Evolutionary conservation across 2,329 filamentous ascomycete species (phyloP).

Genomic region (Macroventuria anomochaeta): DNA sequence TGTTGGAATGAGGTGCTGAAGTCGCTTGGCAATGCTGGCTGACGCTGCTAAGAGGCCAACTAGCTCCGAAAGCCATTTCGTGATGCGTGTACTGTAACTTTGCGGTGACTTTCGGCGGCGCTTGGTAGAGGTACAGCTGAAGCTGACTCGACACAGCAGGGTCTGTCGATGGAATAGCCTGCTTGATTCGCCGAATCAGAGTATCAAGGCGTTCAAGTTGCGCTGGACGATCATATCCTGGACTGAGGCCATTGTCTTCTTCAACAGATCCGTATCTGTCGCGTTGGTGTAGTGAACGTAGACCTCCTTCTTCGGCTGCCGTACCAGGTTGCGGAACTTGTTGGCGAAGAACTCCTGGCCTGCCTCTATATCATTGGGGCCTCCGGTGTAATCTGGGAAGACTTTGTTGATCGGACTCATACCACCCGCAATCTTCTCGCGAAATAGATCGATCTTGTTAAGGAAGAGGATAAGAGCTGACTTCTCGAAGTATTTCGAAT

Average conservation of each 20-base stretch:
- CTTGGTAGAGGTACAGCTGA: neutral
- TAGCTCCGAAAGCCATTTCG: neutral
- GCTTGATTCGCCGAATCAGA: slow-evolving; percentile 33
- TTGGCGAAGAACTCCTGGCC: slow-evolving; percentile 59
- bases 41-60: slow-evolving; percentile 1
- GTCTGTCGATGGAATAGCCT: neutral
- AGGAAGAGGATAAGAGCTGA: slow-evolving; percentile 60
- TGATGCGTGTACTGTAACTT: neutral
- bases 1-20: slow-evolving; percentile 21
- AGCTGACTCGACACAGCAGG: neutral
- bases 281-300: slow-evolving; percentile 62
- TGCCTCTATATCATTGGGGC: slow-evolving; percentile 54
- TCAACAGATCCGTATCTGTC: slow-evolving; percentile 62
- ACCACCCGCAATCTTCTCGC: slow-evolving; percentile 56
- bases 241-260: slow-evolving; percentile 61
- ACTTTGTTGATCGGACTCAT: slow-evolving; percentile 56
- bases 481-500: slow-evolving; percentile 60
- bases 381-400: slow-evolving; percentile 58
- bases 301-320: slow-evolving; percentile 58
- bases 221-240: slow-evolving; percentile 63
- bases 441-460: slow-evolving; percentile 62
- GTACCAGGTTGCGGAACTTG: slow-evolving; percentile 59
- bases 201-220: slow-evolving; percentile 58
- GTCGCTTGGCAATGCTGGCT: neutral
- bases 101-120: neutral